Base-by-base conservation (phyloP, 306 rosid genomes). In the Vicia faba region DNA sequence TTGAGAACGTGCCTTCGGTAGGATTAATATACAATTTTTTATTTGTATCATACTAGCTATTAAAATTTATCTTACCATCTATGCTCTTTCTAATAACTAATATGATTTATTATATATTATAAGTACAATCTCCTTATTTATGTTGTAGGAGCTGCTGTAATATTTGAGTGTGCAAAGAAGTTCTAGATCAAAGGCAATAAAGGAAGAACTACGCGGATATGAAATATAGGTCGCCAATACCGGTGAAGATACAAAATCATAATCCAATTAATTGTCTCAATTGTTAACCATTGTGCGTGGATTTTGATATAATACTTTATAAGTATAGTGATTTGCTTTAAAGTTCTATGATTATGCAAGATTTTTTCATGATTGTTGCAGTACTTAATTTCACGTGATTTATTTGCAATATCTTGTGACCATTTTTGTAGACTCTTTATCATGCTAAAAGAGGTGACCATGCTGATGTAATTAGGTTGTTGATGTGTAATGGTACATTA, bases 131-230 rank as follows among this genome's bases (percentile, higher is more conserved):
- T n/a, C n/a, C n/a, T n/a, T n/a, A n/a, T n/a, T n/a, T n/a, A n/a
- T 80, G 83, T 79, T 64, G 80, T 77, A 14, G 80, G 77, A 50
- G 83, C 66, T 51, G 76, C 80, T 19, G 11, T 79, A 26, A 51
- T 79, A 73, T 79, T 79, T 43, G 80, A 79, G 74, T 26, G 80
- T 79, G 71, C 83, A 74, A 75, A 74, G 83, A 65, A 79, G 80
- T 53, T 74, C 77, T 64, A 70, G 80, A 65, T 64, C 83, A 58
- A 77, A 79, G 65, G 83, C 83, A 8, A 79, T 70, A 72, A 79
- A 79, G 41, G 83, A 79, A 68, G 83, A 79, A 65, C 8, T 49
- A 50, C 79, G 83, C 3, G 69, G 33, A 41, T 76, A 69, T 46
- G 83, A 79, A 41, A 64, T 79, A 9, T 74, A 79, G 83, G 83